Evolutionary conservation across 2,329 filamentous ascomycete species (phyloP), one percentile per base, ranked within the genome.

Genomic region (Lachnellula suecica): DNA sequence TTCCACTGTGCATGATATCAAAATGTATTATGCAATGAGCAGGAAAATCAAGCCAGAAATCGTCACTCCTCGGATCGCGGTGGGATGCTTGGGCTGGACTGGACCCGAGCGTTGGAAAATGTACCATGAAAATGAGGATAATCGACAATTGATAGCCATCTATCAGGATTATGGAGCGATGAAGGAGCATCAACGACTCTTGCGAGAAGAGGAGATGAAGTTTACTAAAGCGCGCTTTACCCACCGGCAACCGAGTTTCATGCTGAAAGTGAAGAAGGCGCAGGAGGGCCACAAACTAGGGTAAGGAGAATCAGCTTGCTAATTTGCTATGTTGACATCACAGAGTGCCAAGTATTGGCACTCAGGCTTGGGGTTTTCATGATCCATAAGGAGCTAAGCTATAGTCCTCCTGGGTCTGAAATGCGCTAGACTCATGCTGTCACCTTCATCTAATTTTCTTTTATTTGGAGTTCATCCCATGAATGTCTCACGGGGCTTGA

Each of bases 61-160:
- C 11, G 57, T 38, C 20, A 49, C 48, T 6, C 61, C 61, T 2
- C 49, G 53, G 40, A 57, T 60, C 23, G 58, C 59, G 3, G 53
- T 62, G 23, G 61, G 61, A 13, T 63, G 57, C 51, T 41, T 63
- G 1, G 59, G 61, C 2, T 59, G 59, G 61, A 52, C 47, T 7
- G 59, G 59, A 3, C 17, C 35, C 4, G 59, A 60, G n/a, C 46
- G 52, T 6, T 48, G 47, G 29, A 57, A 47, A 11, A 40, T 59
- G 38, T 41, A 54, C 25, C 59, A 60, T 49, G 47, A 47, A 8
- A 45, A 43, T 20, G 44, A 54, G 11, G 59, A 61, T 47, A 55
- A 51, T 40, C 47, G 60, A 20, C 54, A 59, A 34, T 44, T 63
- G 10, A 47, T 63, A 2, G 55, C 47, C 10, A 46, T 61, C 2